Conservation (phyloP, 352 stramenopile genomes). For the Pythium brachiatum region DNA sequence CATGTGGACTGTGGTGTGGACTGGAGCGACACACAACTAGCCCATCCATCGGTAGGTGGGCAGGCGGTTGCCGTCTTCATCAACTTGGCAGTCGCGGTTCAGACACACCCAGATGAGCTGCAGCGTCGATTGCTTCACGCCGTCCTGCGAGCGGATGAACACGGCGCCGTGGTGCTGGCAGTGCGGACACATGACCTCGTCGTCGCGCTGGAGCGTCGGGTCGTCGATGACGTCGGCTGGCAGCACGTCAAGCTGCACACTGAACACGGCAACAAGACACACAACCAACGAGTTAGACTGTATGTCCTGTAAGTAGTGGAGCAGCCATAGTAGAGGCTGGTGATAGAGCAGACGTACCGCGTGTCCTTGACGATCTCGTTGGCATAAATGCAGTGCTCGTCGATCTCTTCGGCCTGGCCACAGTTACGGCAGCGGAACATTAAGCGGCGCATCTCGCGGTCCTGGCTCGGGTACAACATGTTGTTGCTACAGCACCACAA, state of each 20-base stretch:
- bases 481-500: conserved; percentile 65
- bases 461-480: conserved; percentile 89
- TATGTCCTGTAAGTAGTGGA: not conserved
- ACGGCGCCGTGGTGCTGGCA: conserved; percentile 77
- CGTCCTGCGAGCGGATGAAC: conserved; percentile 87
- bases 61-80: conserved; percentile 81
- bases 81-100: conserved; percentile 84
- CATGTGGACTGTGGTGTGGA: not conserved
- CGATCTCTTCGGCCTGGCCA: conserved; percentile 81
- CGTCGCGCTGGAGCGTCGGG: conserved; percentile 85
- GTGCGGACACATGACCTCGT: conserved; percentile 80
- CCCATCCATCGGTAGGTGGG: conserved; percentile 88
- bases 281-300: not conserved
- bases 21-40: conserved; percentile 18
- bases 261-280: conserved; percentile 10
- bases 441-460: conserved; percentile 79
- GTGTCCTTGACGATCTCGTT: conserved; percentile 90
- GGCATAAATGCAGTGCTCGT: conserved; percentile 91
- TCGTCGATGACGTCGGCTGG: conserved; percentile 86
- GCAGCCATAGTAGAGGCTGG: not conserved
- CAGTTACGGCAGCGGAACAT: conserved; percentile 88
- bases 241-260: conserved; percentile 83
- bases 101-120: conserved; percentile 88
- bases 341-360: conserved; percentile 38
- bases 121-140: conserved; percentile 85